Evolutionary conservation across 352 stramenopile species (phyloP), one percentile per base, ranked within the genome.

Genomic region (Phytophthora citricola): DNA sequence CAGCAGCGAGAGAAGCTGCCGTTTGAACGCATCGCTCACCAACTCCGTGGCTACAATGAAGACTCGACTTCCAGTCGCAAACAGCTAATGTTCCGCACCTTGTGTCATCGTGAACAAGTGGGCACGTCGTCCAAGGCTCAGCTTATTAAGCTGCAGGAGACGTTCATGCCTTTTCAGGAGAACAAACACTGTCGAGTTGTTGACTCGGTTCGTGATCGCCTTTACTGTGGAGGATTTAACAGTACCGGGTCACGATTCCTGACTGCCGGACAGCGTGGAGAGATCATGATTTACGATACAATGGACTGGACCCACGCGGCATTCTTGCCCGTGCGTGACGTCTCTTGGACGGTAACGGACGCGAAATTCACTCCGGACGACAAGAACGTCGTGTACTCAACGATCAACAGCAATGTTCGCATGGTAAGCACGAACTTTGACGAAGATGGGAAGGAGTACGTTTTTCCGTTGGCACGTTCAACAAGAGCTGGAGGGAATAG

Each of bases 141-240:
- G 68, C 63, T 80, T 10, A 76, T 93, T 40, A 81, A 87, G 47
- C 62, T 93, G 31, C 84, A 95, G 49, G 87, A 95, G 44, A 90
- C 83, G 22, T 90, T 93, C 50, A 78, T 95, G 71, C 87, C 84
- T 27, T 92, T 93, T 48, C 78, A 91, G 62, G 61, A 92, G 56
- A 82, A 95, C 70, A 92, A 91, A 57, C 74, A 91, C 22, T 92
- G 83, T 55, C 70, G 78, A 24, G 75, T 90, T 0, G 81, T 95
- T 4, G 87, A 93, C 64, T 76, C 83, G 22, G 75, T 91, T 43
- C 71, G 71, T 32, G 82, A 92, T 24, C 73, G 87, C 34, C 81
- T 95, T 5, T 94, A 95, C 57, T 95, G 87, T 45, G 85, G 85
- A 26, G 83, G 77, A 2, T 93, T 95, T 52, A 92, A 90, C 58